Evolutionary conservation across 2,329 filamentous ascomycete genomes (phyloP).

Genomic region (Ophidiomyces ophidiicola): DNA sequence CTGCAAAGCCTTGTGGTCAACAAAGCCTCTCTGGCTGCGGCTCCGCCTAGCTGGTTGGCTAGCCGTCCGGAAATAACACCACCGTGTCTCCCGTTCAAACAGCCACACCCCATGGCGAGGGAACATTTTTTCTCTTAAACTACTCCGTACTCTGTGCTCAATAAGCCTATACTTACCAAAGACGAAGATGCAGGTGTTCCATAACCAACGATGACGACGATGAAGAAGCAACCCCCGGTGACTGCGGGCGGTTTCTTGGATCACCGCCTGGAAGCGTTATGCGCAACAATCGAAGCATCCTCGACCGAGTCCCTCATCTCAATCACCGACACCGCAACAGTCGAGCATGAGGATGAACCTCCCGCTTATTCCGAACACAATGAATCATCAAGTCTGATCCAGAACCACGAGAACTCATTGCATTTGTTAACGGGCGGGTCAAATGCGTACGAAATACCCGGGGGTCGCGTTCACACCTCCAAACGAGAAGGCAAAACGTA

Average conservation of each 20-base stretch:
- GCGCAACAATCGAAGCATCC: neutral
- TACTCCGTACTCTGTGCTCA: slow-evolving; percentile 1
- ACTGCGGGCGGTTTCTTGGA: neutral
- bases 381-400: neutral
- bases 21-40: too few species aligned
- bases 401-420: neutral
- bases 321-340: slow-evolving; percentile 6
- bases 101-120: too few species aligned
- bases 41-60: too few species aligned
- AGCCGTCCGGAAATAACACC: too few species aligned
- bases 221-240: neutral
- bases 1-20: too few species aligned
- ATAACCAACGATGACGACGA: neutral
- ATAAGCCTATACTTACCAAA: too few species aligned
- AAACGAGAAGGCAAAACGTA: slow-evolving; percentile 9
- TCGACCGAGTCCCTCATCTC: slow-evolving; percentile 5
- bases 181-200: too few species aligned
- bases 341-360: slow-evolving; percentile 8
- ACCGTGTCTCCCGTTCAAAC: too few species aligned
- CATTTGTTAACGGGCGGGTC: neutral
- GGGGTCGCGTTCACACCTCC: slow-evolving; percentile 7
- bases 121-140: too few species aligned
- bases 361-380: slow-evolving; percentile 13
- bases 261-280: neutral
- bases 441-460: slow-evolving; percentile 5